Conservation (phyloP, 1,139 yeast genomes). For the Candida sanyaensis region DNA sequence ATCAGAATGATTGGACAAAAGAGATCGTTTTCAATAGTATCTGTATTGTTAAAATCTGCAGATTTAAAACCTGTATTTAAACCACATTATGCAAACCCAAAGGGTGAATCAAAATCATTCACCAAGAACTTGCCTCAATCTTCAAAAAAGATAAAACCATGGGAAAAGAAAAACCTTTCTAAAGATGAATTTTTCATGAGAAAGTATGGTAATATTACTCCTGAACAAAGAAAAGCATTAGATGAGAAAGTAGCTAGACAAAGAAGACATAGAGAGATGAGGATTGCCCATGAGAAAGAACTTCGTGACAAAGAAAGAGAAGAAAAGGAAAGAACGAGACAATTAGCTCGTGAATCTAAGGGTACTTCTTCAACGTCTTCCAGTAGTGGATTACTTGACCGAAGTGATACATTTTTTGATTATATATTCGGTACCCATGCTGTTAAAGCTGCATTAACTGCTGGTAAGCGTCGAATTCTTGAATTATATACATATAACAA, state of each 20-base stretch:
- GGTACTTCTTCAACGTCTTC: neutral
- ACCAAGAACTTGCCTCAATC: conserved; percentile 15
- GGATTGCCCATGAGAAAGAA: conserved; percentile 16
- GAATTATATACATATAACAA: conserved; percentile 53
- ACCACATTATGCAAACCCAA: conserved; percentile 20
- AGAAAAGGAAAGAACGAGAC: conserved; percentile 8
- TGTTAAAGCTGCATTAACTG: conserved; percentile 66
- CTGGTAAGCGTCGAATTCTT: conserved; percentile 57
- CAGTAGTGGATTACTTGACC: neutral
- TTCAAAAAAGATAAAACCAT: conserved; percentile 24
- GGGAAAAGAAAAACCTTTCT: conserved; percentile 39
- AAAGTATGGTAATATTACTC: conserved; percentile 37
- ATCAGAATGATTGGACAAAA: neutral
- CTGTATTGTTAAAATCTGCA: neutral
- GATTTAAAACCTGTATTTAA: conserved; percentile 17
- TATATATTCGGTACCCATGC: conserved; percentile 78
- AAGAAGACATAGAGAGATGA: conserved; percentile 24
- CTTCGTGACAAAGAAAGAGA: conserved; percentile 11
- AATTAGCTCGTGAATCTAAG: conserved; percentile 2
- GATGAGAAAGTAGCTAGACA: conserved; percentile 41
- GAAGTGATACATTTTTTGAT: conserved; percentile 52
- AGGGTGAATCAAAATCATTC: conserved; percentile 13
- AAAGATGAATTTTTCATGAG: conserved; percentile 45
- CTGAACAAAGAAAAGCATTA: conserved; percentile 29
- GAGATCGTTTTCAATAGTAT: conserved; percentile 1